Evolutionary conservation across 2,329 filamentous ascomycete species (phyloP).

Genomic region (Fusarium citri): DNA sequence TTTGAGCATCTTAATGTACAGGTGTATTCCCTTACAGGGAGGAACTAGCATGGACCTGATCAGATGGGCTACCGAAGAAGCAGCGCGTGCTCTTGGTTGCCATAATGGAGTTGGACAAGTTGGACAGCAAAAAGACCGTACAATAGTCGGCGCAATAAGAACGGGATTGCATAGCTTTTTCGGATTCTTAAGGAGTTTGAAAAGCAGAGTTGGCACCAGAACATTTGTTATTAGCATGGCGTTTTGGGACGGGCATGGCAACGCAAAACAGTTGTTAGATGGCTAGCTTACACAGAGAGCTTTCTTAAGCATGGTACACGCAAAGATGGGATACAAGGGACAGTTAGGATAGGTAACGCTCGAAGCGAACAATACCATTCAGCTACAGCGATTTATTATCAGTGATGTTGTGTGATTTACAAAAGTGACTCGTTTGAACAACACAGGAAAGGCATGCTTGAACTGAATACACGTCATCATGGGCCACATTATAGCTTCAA

Average conservation of each 20-base stretch:
- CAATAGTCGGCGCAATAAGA: not conserved
- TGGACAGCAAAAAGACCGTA: slow-evolving; percentile 7
- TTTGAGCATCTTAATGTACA: slow-evolving; percentile 32
- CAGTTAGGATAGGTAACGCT: not conserved
- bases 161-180: not conserved
- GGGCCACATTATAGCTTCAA: slow-evolving; percentile 27
- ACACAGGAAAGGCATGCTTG: not conserved
- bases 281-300: slow-evolving; percentile 9
- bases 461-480: not conserved
- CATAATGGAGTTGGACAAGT: slow-evolving; percentile 20
- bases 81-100: not conserved
- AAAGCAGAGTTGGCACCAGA: slow-evolving; percentile 22
- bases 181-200: not conserved
- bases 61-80: not conserved
- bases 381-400: not conserved
- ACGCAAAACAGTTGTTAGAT: slow-evolving; percentile 10
- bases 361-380: not conserved
- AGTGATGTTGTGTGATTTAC: not conserved
- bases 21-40: slow-evolving; percentile 25
- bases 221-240: slow-evolving; percentile 35
- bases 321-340: slow-evolving; percentile 5
- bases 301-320: slow-evolving; percentile 14
- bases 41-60: not conserved
- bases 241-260: slow-evolving; percentile 32
- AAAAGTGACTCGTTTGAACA: not conserved